Conservation (phyloP, 306 rosid genomes). For the Benincasa hispida region DNA sequence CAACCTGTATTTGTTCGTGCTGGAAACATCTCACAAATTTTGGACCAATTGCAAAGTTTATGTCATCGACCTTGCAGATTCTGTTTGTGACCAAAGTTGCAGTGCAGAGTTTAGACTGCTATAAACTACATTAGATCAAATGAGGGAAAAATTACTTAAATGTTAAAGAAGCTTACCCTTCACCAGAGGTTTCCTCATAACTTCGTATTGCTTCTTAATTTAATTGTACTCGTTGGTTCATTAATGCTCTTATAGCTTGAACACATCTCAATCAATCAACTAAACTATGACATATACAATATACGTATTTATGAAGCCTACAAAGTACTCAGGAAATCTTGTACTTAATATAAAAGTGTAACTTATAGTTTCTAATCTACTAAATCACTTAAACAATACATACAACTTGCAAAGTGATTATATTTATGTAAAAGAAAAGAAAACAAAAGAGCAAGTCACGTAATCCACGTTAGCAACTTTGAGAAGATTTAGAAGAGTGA, state of each 20-base stretch:
- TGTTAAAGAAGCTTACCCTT: not conserved
- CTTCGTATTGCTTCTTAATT: not conserved
- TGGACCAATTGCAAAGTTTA: constrained; percentile 80
- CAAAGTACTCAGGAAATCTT: not conserved
- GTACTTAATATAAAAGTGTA: not conserved
- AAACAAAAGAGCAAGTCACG: not conserved
- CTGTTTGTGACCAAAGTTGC: constrained; percentile 32
- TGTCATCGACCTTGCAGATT: constrained; percentile 64
- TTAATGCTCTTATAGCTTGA: not conserved
- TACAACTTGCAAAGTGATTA: not conserved
- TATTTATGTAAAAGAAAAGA: not conserved
- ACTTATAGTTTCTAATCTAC: not conserved
- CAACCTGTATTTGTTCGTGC: constrained; percentile 91
- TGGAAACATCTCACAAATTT: constrained; percentile 79
- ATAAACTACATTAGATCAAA: not conserved
- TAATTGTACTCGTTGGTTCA: not conserved
- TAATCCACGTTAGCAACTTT: not conserved
- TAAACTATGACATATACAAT: not conserved
- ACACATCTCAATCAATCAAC: not conserved
- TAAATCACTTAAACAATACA: not conserved
- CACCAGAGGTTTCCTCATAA: not conserved
- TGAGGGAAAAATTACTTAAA: not conserved
- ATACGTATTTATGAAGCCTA: not conserved
- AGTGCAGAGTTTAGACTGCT: not conserved
- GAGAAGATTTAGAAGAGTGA: not conserved